Evolutionary conservation across 257 asterid species (phyloP), one percentile per base, ranked within the genome.

Genomic region (Solanum gracilifrons): DNA sequence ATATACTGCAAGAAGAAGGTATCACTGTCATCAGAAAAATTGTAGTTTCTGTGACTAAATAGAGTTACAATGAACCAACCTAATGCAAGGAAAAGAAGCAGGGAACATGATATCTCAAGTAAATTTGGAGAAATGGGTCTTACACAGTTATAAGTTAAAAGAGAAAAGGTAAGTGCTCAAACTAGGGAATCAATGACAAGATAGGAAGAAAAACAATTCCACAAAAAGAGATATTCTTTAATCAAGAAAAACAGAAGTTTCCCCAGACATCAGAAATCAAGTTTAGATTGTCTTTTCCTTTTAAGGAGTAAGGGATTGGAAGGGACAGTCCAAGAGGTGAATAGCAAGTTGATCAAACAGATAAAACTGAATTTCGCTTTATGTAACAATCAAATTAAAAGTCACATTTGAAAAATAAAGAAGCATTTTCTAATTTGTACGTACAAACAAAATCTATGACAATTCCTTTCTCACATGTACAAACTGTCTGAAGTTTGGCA

Each of bases 1-100:
- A 97, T 94, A 91, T 95, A 97, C 99, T 97, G 96, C 93, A 92
- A 85, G 71, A 39, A 36, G 39, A 89, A 86, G 84, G 43, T 79
- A 87, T 37, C 76, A 84, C 75, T 73, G 89, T 35, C 29, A 80
- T 84, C 68, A 86, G 74, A 66, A 87, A 77, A 74, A 32, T 51
- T 13, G 69, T 62, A 73, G 69, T 74, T 72, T 76, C 55, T 87
- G 85, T 39, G 35, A 35, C 35, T 43, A 86, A 69, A 32, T 46
- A 31, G 21, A 25, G 82, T 85, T 85, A 0, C 46, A 41, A 29
- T 9, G n/a, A 80, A 29, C 39, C 85, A 80, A 73, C 36, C 82
- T 33, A 73, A 8, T 29, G 72, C n/a, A 27, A 48, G 33, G 21
- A 74, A 74, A 31, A 20, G 35, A 79, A 46, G 85, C 66, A 9